Evolutionary conservation across 768 basidiomycete genomes (phyloP), one percentile per base, ranked within the genome.

Genomic region (Rhizopogon roseolus): DNA sequence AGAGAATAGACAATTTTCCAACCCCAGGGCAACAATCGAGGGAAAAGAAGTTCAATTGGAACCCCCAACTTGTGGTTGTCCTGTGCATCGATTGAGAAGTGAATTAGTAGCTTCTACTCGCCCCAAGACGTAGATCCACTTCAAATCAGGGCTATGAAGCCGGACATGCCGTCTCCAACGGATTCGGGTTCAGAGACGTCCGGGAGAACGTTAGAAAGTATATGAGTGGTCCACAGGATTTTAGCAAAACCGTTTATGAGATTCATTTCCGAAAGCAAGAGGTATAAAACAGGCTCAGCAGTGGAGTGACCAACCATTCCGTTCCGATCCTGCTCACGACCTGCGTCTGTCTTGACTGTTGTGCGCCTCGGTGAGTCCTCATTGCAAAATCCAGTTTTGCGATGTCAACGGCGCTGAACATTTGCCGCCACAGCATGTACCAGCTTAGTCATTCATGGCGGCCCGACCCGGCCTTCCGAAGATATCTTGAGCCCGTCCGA

Each of bases 401-500:
- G 11, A 36, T 32, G 29, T 32, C 29, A 10, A 3, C 34, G 34
- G 50, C 22, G 28, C 28, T 38, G 22, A 41, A 25, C 25, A 28
- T 29, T 14, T 8, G 45, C 29, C 32, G 32, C 14, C 45, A 8
- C 32, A 19, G 32, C 46, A 69, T 71, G 67, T 59, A 66, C 11
- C 58, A 62, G 66, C 58, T 69, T 71, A 71, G 68, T 69, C 67
- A 71, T 49, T 17, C 50, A 0, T 68, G 60, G 66, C 68, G 68
- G 68, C 36, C 69, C 69, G 68, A 69, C 69, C 68, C 68, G 43
- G 50, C 50, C 48, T 56, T 61, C 64, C 68, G 62, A 59, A 70
- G 65, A 61, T 71, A 71, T 68, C 68, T 70, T 46, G 64, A 65
- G 40, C 54, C 44, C 40, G 54, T 52, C 50, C 54, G 57, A 52